phyloP scores from a whole-genome alignment of 495 filamentous ascomycete species.

The Talaromyces wortmannii region DNA sequence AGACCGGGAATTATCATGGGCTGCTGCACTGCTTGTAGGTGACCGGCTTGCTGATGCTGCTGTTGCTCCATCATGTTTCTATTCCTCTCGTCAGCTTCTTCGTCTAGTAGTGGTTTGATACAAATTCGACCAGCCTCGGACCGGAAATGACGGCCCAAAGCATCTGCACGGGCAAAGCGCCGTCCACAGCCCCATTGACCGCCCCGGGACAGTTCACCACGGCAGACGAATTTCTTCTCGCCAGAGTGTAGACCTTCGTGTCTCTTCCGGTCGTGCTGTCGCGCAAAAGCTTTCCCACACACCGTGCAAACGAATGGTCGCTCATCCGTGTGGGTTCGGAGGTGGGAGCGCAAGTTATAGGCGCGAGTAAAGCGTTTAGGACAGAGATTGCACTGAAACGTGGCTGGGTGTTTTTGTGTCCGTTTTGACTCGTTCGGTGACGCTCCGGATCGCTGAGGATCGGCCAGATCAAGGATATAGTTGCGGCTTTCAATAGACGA shows the following conservation, averaged over 20 bases:
- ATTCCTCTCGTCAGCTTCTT: conserved; percentile 75
- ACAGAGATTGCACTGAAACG: conserved; percentile 79
- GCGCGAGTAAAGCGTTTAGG: conserved; percentile 85
- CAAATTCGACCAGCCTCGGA: conserved; percentile 93
- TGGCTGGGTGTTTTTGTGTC: conserved; percentile 91
- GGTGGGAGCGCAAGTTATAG: conserved; percentile 86
- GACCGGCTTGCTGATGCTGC: conserved; percentile 22
- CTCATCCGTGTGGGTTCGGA: conserved; percentile 89
- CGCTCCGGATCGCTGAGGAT: conserved; percentile 74
- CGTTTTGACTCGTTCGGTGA: conserved; percentile 59
- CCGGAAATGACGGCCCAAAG: conserved; percentile 92
- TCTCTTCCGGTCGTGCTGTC: conserved; percentile 88
- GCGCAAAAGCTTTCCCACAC: conserved; percentile 91
- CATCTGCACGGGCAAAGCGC: conserved; percentile 91
- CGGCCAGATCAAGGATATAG: conserved; percentile 86
- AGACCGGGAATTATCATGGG: conserved; percentile 36
- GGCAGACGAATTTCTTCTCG: conserved; percentile 96
- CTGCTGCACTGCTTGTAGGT: conserved; percentile 34
- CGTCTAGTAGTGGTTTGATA: conserved; percentile 90
- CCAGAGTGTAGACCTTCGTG: conserved; percentile 88
- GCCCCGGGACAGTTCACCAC: conserved; percentile 76
- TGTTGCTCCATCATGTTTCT: conserved; percentile 60
- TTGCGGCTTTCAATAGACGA: conserved; percentile 81
- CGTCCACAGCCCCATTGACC: conserved; percentile 89
- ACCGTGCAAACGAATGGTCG: conserved; percentile 92